Percentiles rank a stretch among this genome's conserved stretches.
Conservation (phyloP, 2,329 filamentous ascomycete species). For the Fusarium sp. region DNA sequence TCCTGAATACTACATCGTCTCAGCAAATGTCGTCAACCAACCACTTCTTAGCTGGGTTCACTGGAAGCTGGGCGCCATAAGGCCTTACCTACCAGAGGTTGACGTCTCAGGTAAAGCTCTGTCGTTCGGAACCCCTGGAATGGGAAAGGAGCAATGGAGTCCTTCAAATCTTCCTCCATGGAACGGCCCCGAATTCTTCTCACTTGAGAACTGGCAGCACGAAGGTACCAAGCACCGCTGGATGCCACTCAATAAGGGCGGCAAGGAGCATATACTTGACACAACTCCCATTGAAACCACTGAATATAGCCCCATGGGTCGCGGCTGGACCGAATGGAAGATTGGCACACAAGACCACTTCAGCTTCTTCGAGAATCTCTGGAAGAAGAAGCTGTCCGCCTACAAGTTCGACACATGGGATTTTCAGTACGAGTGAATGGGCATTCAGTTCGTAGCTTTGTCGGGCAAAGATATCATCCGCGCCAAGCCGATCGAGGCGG, state of each 20-base stretch:
- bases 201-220: constrained; percentile 50
- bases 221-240: constrained; percentile 62
- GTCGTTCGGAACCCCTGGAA: constrained; percentile 42
- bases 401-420: constrained; percentile 65
- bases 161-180: constrained; percentile 54
- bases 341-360: constrained; percentile 63
- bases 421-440: constrained; percentile 63
- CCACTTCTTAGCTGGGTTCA: constrained; percentile 67
- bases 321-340: constrained; percentile 62
- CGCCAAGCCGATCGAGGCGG: constrained; percentile 59
- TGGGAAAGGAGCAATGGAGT: constrained; percentile 52
- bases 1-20: constrained; percentile 63
- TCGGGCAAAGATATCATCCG: constrained; percentile 64
- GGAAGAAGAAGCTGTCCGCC: constrained; percentile 57
- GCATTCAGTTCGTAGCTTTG: constrained; percentile 66
- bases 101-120: constrained; percentile 38
- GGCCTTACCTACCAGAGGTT: constrained; percentile 65
- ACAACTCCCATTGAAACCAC: constrained; percentile 62
- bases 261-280: constrained; percentile 54
- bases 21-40: constrained; percentile 69
- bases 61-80: constrained; percentile 63
- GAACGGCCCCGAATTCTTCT: constrained; percentile 48
- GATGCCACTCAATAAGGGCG: constrained; percentile 56
- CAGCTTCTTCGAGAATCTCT: constrained; percentile 63
- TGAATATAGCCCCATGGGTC: constrained; percentile 60